Evolutionary conservation across 2,329 filamentous ascomycete genomes (phyloP).

Genomic region (Plenodomus biglobosus): DNA sequence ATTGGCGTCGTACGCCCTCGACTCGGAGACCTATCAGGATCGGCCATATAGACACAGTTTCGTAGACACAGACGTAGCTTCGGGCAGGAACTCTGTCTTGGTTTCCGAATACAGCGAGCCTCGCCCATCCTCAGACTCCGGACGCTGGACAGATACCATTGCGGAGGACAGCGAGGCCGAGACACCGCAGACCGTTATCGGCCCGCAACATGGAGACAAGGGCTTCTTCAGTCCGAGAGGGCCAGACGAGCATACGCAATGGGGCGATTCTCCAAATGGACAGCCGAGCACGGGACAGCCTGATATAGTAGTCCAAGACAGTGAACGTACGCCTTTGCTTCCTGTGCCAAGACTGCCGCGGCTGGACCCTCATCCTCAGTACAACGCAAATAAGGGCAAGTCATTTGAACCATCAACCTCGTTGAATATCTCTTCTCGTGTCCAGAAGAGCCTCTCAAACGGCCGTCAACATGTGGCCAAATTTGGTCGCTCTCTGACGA

Average conservation of each 20-base stretch:
- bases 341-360: slow-evolving; percentile 35
- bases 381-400: slow-evolving; percentile 9
- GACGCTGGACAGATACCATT: slow-evolving; percentile 55
- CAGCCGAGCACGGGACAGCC: slow-evolving; percentile 13
- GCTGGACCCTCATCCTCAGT: slow-evolving; percentile 17
- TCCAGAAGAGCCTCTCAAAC: slow-evolving; percentile 20
- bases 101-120: slow-evolving; percentile 26
- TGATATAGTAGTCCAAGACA: slow-evolving; percentile 33
- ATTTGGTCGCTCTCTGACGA: slow-evolving; percentile 46
- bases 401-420: slow-evolving; percentile 27
- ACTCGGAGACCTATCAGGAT: slow-evolving; percentile 37
- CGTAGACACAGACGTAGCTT: slow-evolving; percentile 25
- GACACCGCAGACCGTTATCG: slow-evolving; percentile 49
- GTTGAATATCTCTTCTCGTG: slow-evolving; percentile 16
- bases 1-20: slow-evolving; percentile 76
- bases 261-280: slow-evolving; percentile 2
- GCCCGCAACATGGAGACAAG: slow-evolving; percentile 14
- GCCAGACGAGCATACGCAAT: slow-evolving; percentile 4
- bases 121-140: slow-evolving; percentile 35
- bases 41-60: slow-evolving; percentile 28
- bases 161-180: slow-evolving; percentile 63
- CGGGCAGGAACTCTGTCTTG: slow-evolving; percentile 13
- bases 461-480: slow-evolving; percentile 25
- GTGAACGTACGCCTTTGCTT: slow-evolving; percentile 45
- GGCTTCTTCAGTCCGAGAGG: slow-evolving; percentile 29